Percentiles rank a stretch among this genome's conserved stretches.
Conservation (phyloP, 2,329 filamentous ascomycete species). For the Talaromyces sp. region DNA sequence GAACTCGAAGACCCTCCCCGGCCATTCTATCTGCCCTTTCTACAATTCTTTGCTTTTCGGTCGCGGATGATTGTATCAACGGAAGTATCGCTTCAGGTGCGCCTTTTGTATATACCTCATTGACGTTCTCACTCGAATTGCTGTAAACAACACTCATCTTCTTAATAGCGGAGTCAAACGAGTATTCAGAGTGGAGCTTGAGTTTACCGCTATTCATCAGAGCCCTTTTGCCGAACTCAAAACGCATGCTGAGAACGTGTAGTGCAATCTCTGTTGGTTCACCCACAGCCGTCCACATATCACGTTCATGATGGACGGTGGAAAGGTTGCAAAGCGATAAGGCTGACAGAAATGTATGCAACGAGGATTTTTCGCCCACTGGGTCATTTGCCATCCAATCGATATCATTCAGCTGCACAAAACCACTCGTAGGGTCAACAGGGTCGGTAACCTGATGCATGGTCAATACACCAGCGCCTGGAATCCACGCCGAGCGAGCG, state of each 20-base stretch:
- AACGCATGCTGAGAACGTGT: slow-evolving; percentile 66
- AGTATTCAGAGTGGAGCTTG: slow-evolving; percentile 57
- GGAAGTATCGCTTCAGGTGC: slow-evolving; percentile 62
- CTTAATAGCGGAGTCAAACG: slow-evolving; percentile 67
- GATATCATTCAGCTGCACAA: slow-evolving; percentile 43
- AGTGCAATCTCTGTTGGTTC: slow-evolving; percentile 70
- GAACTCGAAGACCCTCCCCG: slow-evolving; percentile 61
- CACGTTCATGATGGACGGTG: slow-evolving; percentile 47
- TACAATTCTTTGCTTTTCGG: slow-evolving; percentile 25
- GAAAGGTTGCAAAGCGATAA: slow-evolving; percentile 61
- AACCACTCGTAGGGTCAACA: slow-evolving; percentile 58
- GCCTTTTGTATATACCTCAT: slow-evolving; percentile 61
- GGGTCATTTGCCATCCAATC: slow-evolving; percentile 31
- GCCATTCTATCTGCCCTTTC: slow-evolving; percentile 59
- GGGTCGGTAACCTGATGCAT: slow-evolving; percentile 58
- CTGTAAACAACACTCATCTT: slow-evolving; percentile 67
- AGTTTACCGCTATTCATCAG: slow-evolving; percentile 38
- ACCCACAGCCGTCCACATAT: slow-evolving; percentile 59
- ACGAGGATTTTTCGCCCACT: slow-evolving; percentile 33
- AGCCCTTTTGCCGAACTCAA: slow-evolving; percentile 53
- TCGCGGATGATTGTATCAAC: slow-evolving; percentile 18
- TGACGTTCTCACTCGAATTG: slow-evolving; percentile 28
- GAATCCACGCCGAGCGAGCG: slow-evolving; percentile 61
- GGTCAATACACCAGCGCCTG: slow-evolving; percentile 55
- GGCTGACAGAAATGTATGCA: slow-evolving; percentile 56